A percentile compares a stretch with the other conserved stretches of the same genome.
Evolutionary conservation across 2,329 filamentous ascomycete genomes (phyloP).

Genomic region (Pestalotiopsis fici): DNA sequence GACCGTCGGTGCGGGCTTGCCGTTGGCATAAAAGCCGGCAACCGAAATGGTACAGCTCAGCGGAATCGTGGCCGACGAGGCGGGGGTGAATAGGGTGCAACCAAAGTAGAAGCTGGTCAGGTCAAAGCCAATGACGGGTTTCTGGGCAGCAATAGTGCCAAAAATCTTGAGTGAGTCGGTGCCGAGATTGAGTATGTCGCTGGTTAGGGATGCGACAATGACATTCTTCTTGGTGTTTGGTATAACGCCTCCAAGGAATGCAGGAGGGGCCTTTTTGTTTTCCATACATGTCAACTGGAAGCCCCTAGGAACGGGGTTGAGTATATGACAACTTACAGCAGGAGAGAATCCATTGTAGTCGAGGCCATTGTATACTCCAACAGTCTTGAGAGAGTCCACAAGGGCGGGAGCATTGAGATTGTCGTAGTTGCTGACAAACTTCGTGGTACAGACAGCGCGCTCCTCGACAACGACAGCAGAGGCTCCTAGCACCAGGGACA

Average conservation of each 20-base stretch:
- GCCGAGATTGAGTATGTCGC: not conserved
- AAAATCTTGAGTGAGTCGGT: not conserved
- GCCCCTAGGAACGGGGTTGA: not conserved
- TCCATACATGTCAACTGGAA: not conserved
- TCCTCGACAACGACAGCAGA: not conserved
- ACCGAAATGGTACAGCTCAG: not conserved
- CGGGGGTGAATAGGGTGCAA: not conserved
- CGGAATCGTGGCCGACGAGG: not conserved
- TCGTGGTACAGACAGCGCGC: not conserved
- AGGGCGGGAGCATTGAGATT: not conserved
- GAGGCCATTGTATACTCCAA: not conserved
- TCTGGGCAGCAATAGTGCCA: not conserved
- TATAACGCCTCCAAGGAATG: not conserved
- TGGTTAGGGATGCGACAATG: not conserved
- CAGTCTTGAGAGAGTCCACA: not conserved
- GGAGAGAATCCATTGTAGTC: not conserved
- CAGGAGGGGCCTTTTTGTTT: not conserved
- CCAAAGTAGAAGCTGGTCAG: not conserved
- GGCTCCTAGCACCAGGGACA: not conserved
- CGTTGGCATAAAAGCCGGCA: not conserved
- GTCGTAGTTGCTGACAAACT: not conserved
- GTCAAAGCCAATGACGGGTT: not conserved
- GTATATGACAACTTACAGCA: not conserved
- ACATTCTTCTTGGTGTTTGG: not conserved
- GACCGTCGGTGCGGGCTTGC: not conserved